phyloP scores from a whole-genome alignment of 1,284 basidiomycete genomes.

The Cystobasidiaceae sp. region DNA sequence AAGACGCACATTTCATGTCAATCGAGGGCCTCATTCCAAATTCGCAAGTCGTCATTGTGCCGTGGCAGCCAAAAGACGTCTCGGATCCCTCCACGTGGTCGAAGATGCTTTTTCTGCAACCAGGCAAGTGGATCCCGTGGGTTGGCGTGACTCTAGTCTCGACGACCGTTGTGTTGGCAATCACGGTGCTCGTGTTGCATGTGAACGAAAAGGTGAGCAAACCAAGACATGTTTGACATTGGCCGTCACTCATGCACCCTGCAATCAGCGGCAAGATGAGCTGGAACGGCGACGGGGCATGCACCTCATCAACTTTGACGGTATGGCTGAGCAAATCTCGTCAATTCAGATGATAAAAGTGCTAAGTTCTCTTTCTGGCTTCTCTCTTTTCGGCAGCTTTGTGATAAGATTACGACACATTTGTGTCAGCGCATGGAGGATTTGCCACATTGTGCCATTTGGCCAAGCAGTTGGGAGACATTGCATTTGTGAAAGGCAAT shows the following conservation, averaged over 20 bases:
- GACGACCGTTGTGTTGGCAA: slow-evolving; percentile 66
- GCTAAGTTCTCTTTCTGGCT: too few species aligned
- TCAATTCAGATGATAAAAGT: too few species aligned
- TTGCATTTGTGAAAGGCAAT: too few species aligned
- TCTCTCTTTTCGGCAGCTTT: neutral
- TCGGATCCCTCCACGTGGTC: slow-evolving; percentile 63
- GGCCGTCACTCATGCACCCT: neutral
- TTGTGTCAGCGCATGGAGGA: too few species aligned
- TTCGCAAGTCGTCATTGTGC: slow-evolving; percentile 90
- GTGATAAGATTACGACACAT: too few species aligned
- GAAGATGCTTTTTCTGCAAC: slow-evolving; percentile 81
- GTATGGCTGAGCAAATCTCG: too few species aligned
- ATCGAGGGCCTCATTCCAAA: slow-evolving; percentile 98
- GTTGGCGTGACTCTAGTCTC: slow-evolving; percentile 79
- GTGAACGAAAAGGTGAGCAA: slow-evolving; percentile 69
- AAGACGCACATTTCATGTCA: slow-evolving; percentile 64
- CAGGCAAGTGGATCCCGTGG: slow-evolving; percentile 96
- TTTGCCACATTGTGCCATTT: too few species aligned
- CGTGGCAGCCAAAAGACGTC: slow-evolving; percentile 54
- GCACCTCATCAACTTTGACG: slow-evolving; percentile 95
- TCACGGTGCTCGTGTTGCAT: slow-evolving; percentile 81
- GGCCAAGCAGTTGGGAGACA: too few species aligned
- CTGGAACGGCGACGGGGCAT: slow-evolving; percentile 75
- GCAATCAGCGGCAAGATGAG: slow-evolving; percentile 76
- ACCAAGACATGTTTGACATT: slow-evolving; percentile 50